phyloP scores from a whole-genome alignment of 1,284 basidiomycete species.

The Rhodotorula mucilaginosa region DNA sequence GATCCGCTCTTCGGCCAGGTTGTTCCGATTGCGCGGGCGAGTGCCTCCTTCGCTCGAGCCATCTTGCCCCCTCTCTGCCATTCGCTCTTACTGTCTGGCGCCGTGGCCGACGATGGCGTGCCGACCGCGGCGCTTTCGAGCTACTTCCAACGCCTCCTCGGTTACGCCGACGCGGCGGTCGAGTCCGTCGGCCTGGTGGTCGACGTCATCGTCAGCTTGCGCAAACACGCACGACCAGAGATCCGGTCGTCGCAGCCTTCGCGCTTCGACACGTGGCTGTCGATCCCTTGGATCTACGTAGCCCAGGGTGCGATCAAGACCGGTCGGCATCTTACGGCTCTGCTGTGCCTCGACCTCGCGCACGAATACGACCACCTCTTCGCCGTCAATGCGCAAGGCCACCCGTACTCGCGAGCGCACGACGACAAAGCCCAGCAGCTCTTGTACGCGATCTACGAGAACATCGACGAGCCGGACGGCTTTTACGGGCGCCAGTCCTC shows the following conservation, averaged over 20 bases:
- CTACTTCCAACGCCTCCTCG: conserved; percentile 54
- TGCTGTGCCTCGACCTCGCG: conserved; percentile 84
- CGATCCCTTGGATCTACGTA: conserved; percentile 70
- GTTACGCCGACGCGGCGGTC: conserved; percentile 5
- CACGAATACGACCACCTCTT: conserved; percentile 56
- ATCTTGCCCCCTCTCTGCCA: conserved; percentile 74
- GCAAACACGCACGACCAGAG: conserved; percentile 61
- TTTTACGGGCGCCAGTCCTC: conserved; percentile 85
- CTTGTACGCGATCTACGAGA: conserved; percentile 86
- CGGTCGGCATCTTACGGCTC: conserved; percentile 79
- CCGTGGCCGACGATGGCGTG: conserved; percentile 9
- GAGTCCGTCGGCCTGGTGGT: conserved; percentile 66
- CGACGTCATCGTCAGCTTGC: conserved; percentile 72
- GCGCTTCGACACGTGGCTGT: conserved; percentile 76
- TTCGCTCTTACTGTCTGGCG: conserved; percentile 56
- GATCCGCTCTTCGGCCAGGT: conserved; percentile 71
- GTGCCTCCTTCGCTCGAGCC: conserved; percentile 62
- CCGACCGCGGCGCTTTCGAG: conserved; percentile 26
- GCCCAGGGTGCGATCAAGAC: conserved; percentile 71
- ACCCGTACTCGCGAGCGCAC: conserved; percentile 3
- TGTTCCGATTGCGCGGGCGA: conserved; percentile 58
- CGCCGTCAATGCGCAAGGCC: conserved; percentile 3
- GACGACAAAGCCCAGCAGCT: conserved; percentile 58
- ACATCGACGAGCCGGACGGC: conserved; percentile 95
- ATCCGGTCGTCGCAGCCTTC: conserved; percentile 53